Conservation (phyloP, 2,329 filamentous ascomycete species). For the Myriangium duriaei region DNA sequence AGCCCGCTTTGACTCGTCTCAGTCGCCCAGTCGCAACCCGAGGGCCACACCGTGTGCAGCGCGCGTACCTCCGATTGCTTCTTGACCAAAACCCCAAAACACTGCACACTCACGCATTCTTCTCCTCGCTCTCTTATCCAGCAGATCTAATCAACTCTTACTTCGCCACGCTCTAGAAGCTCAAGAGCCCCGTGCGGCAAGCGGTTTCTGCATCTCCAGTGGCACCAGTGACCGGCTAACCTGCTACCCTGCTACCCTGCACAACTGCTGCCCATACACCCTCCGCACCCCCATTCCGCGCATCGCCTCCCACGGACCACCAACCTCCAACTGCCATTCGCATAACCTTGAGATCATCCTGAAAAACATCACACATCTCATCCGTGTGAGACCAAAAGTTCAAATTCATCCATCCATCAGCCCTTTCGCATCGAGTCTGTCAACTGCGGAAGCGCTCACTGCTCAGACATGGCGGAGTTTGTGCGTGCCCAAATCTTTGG, state of each 20-base stretch:
- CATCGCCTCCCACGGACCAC: slow-evolving; percentile 6
- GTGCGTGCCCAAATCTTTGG: slow-evolving; percentile 98
- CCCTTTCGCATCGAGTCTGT: background rate
- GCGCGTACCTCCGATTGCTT: background rate
- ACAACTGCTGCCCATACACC: too few relatives aligned
- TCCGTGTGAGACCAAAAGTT: background rate
- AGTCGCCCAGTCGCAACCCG: background rate
- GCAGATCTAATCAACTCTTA: too few relatives aligned
- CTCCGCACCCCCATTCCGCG: background rate
- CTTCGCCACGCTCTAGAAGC: slow-evolving; percentile 7
- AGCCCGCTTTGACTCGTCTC: too few relatives aligned
- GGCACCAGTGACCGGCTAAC: slow-evolving; percentile 6
- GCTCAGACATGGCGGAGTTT: slow-evolving; percentile 84
- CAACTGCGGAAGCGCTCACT: background rate
- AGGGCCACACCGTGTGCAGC: background rate
- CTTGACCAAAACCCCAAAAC: background rate
- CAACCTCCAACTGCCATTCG: background rate
- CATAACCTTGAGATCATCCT: background rate
- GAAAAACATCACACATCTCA: background rate
- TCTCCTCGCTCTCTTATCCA: too few relatives aligned
- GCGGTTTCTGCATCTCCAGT: slow-evolving; percentile 10
- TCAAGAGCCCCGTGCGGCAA: slow-evolving; percentile 5
- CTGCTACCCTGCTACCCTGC: too few relatives aligned
- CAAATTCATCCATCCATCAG: background rate
- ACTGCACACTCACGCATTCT: too few relatives aligned